phyloP scores from a whole-genome alignment of 2,329 filamentous ascomycete genomes.

The Fusarium pseudoanthophilum region DNA sequence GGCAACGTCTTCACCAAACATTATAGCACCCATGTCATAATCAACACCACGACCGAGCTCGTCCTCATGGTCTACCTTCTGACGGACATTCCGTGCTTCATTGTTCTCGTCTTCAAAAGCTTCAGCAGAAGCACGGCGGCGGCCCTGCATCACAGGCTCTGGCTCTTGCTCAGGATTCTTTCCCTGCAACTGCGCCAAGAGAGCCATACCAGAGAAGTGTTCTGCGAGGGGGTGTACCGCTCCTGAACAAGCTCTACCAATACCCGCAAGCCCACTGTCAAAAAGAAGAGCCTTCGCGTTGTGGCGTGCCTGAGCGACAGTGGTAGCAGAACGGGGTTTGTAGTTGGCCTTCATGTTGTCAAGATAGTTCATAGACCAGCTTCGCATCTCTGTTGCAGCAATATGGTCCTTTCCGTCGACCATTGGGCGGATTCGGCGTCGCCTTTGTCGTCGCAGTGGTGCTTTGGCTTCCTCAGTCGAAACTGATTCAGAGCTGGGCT shows the following conservation, averaged over 20 bases:
- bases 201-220: slow-evolving; percentile 56
- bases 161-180: slow-evolving; percentile 35
- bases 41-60: slow-evolving; percentile 45
- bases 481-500: slow-evolving; percentile 39
- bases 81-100: slow-evolving; percentile 52
- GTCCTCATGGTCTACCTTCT: slow-evolving; percentile 46
- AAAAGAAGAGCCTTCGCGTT: slow-evolving; percentile 49
- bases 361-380: slow-evolving; percentile 58
- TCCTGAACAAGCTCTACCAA: slow-evolving; percentile 26
- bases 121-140: slow-evolving; percentile 57
- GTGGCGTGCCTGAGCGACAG: slow-evolving; percentile 53
- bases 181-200: slow-evolving; percentile 51
- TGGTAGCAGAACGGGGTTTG: slow-evolving; percentile 43
- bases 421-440: slow-evolving; percentile 43
- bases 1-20: slow-evolving; percentile 54
- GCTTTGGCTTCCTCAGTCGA: slow-evolving; percentile 35
- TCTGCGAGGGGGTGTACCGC: slow-evolving; percentile 57
- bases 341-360: slow-evolving; percentile 63
- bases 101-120: slow-evolving; percentile 55
- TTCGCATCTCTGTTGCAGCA: slow-evolving; percentile 50
- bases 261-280: slow-evolving; percentile 50
- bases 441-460: slow-evolving; percentile 39
- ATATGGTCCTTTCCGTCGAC: slow-evolving; percentile 51
- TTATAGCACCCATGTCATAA: slow-evolving; percentile 44
- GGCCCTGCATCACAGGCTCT: slow-evolving; percentile 38